A percentile compares a stretch with the other conserved stretches of the same genome.
Evolutionary conservation across 2,329 filamentous ascomycete genomes (phyloP).

Genomic region (Aphanocladium album): DNA sequence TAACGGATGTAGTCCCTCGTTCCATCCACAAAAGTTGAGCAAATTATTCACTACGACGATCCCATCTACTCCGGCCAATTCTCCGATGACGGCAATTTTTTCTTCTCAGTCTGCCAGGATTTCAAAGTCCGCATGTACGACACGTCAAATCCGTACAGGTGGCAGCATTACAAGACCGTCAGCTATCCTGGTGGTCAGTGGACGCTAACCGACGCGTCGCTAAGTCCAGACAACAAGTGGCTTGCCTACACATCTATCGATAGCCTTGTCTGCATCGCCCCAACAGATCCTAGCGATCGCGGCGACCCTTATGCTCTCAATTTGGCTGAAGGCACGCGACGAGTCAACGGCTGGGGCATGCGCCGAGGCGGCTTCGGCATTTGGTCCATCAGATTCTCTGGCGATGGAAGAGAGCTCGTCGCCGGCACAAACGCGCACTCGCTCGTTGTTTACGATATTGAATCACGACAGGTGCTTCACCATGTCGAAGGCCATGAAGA

Average conservation of each 20-base stretch:
- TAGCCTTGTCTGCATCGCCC: slow-evolving; percentile 75
- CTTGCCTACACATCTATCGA: slow-evolving; percentile 89
- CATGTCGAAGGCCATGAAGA: slow-evolving; percentile 73
- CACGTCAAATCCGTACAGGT: slow-evolving; percentile 89
- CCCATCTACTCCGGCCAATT: slow-evolving; percentile 95
- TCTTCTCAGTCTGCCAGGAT: slow-evolving; percentile 87
- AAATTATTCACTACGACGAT: slow-evolving; percentile 79
- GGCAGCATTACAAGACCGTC: slow-evolving; percentile 93
- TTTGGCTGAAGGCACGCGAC: slow-evolving; percentile 42
- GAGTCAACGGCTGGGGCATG: slow-evolving; percentile 23
- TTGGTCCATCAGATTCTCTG: slow-evolving; percentile 89
- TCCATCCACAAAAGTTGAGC: slow-evolving; percentile 71
- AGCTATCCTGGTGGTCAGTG: slow-evolving; percentile 82
- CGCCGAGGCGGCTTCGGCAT: slow-evolving; percentile 52
- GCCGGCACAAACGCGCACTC: slow-evolving; percentile 76
- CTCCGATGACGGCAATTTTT: slow-evolving; percentile 95
- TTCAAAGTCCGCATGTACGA: slow-evolving; percentile 97
- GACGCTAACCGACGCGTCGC: slow-evolving; percentile 90
- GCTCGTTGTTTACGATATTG: slow-evolving; percentile 89
- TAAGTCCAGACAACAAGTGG: slow-evolving; percentile 88
- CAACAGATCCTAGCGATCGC: slow-evolving; percentile 77
- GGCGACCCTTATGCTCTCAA: slow-evolving; percentile 78
- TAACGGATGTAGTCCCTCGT: slow-evolving; percentile 59
- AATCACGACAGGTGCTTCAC: slow-evolving; percentile 69
- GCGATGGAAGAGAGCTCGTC: slow-evolving; percentile 84